These are phyloP conservation scores for Platanthera zijinensis DNA, from an alignment of 106 monocot species.

Conservation along the genomic window DNA sequence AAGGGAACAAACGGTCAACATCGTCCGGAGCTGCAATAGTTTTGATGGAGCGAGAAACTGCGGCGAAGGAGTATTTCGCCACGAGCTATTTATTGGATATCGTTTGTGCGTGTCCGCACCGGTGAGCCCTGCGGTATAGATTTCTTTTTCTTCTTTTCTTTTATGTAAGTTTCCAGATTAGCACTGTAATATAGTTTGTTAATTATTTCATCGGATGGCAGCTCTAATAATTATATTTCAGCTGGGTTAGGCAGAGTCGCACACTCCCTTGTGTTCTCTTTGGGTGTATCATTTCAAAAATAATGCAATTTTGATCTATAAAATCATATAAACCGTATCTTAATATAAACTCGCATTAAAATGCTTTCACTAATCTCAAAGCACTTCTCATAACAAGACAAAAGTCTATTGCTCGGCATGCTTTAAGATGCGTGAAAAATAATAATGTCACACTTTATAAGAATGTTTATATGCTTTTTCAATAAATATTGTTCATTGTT, in stretches of 20 bases:
- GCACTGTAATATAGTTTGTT: not conserved
- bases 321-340: too few relatives aligned
- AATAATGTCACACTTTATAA: too few relatives aligned
- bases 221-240: not conserved
- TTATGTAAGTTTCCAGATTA: not conserved
- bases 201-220: not conserved
- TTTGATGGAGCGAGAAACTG: not conserved
- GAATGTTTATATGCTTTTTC: too few relatives aligned
- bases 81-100: not conserved
- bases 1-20: not conserved
- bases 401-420: too few relatives aligned
- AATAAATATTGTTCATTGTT: too few relatives aligned
- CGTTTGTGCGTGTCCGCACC: not conserved
- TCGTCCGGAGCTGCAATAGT: conserved; percentile 2
- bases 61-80: not conserved
- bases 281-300: too few relatives aligned
- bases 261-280: too few relatives aligned
- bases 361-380: too few relatives aligned
- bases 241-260: not conserved
- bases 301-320: too few relatives aligned
- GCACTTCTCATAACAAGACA: too few relatives aligned
- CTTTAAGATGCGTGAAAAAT: too few relatives aligned
- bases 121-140: not conserved
- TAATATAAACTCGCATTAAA: too few relatives aligned
- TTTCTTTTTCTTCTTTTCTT: not conserved